phyloP scores from a whole-genome alignment of 345 rosid genomes.

The Rhodamnia rubescens region DNA sequence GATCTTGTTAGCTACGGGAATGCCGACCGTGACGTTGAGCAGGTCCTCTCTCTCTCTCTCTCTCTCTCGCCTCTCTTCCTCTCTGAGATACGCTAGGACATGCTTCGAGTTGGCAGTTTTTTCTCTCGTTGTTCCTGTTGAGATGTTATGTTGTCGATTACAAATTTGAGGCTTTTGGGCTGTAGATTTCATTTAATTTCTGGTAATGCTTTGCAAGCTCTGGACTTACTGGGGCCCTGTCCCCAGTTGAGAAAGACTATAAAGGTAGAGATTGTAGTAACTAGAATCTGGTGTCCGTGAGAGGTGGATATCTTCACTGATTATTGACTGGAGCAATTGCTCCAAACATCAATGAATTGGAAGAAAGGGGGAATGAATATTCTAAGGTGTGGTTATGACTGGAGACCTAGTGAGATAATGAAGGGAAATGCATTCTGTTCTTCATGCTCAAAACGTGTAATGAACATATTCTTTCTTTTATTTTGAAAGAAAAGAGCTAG shows the following conservation, averaged over 20 bases:
- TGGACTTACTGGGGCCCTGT: not conserved
- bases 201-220: not conserved
- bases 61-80: not conserved
- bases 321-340: not conserved
- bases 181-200: not conserved
- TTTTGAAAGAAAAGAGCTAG: not conserved
- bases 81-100: not conserved
- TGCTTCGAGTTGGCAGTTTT: not conserved
- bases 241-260: not conserved
- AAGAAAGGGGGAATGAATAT: not conserved
- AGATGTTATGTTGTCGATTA: not conserved
- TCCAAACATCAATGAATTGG: not conserved
- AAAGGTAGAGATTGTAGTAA: not conserved
- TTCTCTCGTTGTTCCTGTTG: not conserved
- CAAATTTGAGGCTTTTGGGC: not conserved
- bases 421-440: not conserved
- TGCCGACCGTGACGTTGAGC: constrained; percentile 75
- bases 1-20: constrained; percentile 89
- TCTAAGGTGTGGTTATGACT: not conserved
- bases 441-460: not conserved
- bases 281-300: not conserved
- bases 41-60: constrained; percentile 28
- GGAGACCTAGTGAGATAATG: not conserved
- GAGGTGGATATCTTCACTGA: not conserved
- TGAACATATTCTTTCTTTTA: not conserved